A percentile compares a stretch with the other conserved stretches of the same genome.
Conservation (phyloP, 768 basidiomycete genomes). For the Pleurotus giganteus region DNA sequence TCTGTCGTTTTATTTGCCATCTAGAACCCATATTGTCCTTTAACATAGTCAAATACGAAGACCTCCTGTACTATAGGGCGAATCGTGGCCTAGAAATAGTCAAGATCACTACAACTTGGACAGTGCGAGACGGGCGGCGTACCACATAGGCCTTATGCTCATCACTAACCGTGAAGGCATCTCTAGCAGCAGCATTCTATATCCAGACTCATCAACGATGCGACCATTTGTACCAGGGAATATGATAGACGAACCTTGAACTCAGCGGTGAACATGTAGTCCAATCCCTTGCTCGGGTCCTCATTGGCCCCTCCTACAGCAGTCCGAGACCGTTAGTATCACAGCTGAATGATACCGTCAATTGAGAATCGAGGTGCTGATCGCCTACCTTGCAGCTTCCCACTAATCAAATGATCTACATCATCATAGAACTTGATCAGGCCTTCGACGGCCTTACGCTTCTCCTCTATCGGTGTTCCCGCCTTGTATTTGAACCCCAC, state of each 20-base stretch:
- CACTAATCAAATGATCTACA: not conserved
- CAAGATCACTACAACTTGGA: not conserved
- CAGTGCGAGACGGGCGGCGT: not conserved
- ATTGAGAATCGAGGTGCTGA: not conserved
- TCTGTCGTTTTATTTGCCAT: too few species aligned
- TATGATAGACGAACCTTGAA: not conserved
- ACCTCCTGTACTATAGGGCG: not conserved
- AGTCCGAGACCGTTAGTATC: too few species aligned
- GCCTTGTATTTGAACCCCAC: slow-evolving; percentile 2
- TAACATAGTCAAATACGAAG: not conserved
- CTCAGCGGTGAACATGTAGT: not conserved
- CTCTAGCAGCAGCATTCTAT: not conserved
- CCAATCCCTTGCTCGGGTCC: not conserved
- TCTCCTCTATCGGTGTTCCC: not conserved
- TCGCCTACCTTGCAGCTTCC: not conserved
- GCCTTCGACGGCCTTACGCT: not conserved
- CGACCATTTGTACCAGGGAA: too few species aligned
- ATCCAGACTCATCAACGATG: not conserved
- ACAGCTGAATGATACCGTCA: too few species aligned
- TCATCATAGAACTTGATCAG: slow-evolving; percentile 5
- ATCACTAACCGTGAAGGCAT: not conserved
- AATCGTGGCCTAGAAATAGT: not conserved
- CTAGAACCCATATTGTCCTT: not conserved
- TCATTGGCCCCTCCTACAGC: not conserved
- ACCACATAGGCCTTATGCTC: not conserved